A percentile compares a stretch with the other conserved stretches of the same genome.
Evolutionary conservation across 768 basidiomycete genomes (phyloP).

Genomic region (Collybia nuda): DNA sequence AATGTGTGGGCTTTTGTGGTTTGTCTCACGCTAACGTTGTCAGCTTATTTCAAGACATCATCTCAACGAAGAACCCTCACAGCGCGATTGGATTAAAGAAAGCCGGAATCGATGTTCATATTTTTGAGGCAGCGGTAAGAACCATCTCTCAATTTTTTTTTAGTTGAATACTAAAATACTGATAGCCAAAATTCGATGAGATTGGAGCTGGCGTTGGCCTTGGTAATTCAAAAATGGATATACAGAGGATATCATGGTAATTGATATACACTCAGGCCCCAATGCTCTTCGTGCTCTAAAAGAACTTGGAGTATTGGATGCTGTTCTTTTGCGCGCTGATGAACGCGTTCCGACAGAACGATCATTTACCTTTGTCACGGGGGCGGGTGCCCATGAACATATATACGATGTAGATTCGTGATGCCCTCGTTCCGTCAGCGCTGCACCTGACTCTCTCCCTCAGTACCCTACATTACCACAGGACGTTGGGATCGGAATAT

Average conservation of each 20-base stretch:
- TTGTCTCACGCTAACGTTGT: slow-evolving; percentile 3
- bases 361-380: slow-evolving; percentile 43
- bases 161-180: slow-evolving; percentile 1
- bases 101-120: slow-evolving; percentile 41
- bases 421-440: background rate
- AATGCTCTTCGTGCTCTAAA: slow-evolving; percentile 48
- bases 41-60: no score
- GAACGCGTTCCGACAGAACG: slow-evolving; percentile 27
- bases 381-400: slow-evolving; percentile 36
- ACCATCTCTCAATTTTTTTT: background rate
- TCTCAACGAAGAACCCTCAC: background rate
- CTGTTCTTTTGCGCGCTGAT: slow-evolving; percentile 36
- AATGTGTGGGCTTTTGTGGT: slow-evolving; percentile 50
- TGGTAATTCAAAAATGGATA: slow-evolving; percentile 26
- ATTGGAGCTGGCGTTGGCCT: slow-evolving; percentile 56
- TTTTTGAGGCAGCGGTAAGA: slow-evolving; percentile 54
- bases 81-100: slow-evolving; percentile 42
- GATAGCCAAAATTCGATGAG: slow-evolving; percentile 46
- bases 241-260: background rate
- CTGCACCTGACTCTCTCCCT: background rate
- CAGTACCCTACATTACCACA: slow-evolving; percentile 32
- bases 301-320: slow-evolving; percentile 42
- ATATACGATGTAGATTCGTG: slow-evolving; percentile 41
- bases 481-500: slow-evolving; percentile 43
- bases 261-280: slow-evolving; percentile 32